Evolutionary conservation across 805 yeast species (phyloP).

Genomic region (Clavispora vitiphila): DNA sequence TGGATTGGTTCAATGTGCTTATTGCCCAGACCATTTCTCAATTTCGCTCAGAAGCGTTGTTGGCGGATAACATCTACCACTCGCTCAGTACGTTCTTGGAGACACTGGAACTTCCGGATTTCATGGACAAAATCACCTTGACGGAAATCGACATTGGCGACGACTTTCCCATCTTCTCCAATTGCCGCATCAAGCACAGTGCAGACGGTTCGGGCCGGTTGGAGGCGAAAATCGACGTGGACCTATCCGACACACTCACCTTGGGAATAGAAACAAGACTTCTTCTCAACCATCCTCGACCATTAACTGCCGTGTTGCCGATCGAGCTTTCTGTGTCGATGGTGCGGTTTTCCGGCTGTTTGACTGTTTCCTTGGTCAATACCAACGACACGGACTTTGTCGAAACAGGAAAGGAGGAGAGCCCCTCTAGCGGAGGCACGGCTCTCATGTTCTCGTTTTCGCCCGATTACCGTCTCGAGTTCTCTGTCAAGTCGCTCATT

Average conservation of each 20-base stretch:
- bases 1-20: conserved; percentile 95
- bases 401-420: not conserved
- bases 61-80: conserved; percentile 78
- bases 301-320: conserved; percentile 83
- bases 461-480: conserved; percentile 87
- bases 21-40: conserved; percentile 88
- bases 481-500: conserved; percentile 79
- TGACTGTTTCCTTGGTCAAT: conserved; percentile 67
- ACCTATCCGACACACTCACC: conserved; percentile 79
- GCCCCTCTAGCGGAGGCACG: conserved; percentile 36
- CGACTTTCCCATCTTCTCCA: conserved; percentile 92
- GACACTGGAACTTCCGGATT: conserved; percentile 68
- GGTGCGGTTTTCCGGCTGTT: conserved; percentile 85
- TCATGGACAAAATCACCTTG: conserved; percentile 68
- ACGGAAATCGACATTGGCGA: conserved; percentile 91
- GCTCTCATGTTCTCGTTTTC: conserved; percentile 85
- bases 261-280: conserved; percentile 79
- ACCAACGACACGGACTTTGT: conserved; percentile 34
- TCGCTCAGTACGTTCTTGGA: conserved; percentile 65
- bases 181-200: conserved; percentile 73
- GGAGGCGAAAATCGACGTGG: conserved; percentile 90
- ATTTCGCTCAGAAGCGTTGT: conserved; percentile 81
- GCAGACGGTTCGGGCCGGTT: conserved; percentile 48
- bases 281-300: conserved; percentile 74
- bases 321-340: conserved; percentile 79